phyloP scores from a whole-genome alignment of 345 rosid genomes.

The Syzygium aqueum region DNA sequence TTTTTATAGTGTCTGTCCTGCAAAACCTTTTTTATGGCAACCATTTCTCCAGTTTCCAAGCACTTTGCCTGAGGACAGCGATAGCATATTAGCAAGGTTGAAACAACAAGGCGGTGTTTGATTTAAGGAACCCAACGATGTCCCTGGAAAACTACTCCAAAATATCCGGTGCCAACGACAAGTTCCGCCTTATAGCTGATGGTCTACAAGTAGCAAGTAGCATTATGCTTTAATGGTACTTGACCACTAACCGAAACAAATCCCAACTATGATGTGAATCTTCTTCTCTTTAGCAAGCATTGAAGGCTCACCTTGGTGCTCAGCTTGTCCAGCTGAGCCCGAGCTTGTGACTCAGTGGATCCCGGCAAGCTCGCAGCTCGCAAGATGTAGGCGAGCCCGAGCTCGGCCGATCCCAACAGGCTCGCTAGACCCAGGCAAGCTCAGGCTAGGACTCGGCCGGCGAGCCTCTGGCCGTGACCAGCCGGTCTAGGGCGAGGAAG shows the following conservation, averaged over 20 bases:
- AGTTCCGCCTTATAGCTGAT: slow-evolving; percentile 88
- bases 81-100: not conserved
- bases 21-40: slow-evolving; percentile 53
- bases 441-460: no score
- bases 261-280: not conserved
- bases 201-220: slow-evolving; percentile 49
- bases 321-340: no score
- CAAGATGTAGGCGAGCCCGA: no score
- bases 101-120: not conserved
- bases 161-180: slow-evolving; percentile 77
- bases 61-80: slow-evolving; percentile 36
- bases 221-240: no score
- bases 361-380: no score
- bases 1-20: slow-evolving; percentile 53
- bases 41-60: slow-evolving; percentile 51
- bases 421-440: no score
- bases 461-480: no score
- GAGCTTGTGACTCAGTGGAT: no score
- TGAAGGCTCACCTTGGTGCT: no score
- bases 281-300: no score
- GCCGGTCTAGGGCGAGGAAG: no score
- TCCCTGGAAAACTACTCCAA: slow-evolving; percentile 86
- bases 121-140: not conserved
- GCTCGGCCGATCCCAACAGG: no score
- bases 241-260: not conserved